These are phyloP conservation scores for Corymbia maculata DNA, from an alignment of 345 rosid species.

Conservation along the genomic window DNA sequence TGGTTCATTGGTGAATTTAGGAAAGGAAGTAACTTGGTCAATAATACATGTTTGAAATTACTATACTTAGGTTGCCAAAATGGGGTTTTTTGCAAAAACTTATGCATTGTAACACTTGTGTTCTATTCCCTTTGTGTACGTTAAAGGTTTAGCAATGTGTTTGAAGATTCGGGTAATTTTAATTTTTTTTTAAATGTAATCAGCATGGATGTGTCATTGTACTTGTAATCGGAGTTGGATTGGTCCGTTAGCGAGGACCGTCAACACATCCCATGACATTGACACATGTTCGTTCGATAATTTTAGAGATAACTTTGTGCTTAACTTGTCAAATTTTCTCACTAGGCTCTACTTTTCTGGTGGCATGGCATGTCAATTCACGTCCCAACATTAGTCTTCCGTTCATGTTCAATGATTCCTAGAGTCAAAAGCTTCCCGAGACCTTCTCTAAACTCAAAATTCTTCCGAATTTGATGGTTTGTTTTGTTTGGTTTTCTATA, in stretches of 20 bases:
- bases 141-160: neutral
- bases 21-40: neutral
- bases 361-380: neutral
- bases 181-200: neutral
- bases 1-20: neutral
- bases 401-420: neutral
- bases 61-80: neutral
- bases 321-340: neutral
- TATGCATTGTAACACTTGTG: neutral
- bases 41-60: neutral
- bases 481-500: neutral
- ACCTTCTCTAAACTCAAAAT: neutral
- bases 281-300: neutral
- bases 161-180: neutral
- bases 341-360: neutral
- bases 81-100: neutral
- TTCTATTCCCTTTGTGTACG: neutral
- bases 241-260: neutral
- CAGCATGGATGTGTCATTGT: neutral
- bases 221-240: neutral
- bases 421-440: neutral
- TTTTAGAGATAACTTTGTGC: neutral
- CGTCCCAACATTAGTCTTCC: neutral
- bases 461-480: neutral
- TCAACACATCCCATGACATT: neutral